Percentiles rank a stretch among this genome's conserved stretches.
Conservation (phyloP, 257 asterid species). For the Linderniella brevidens region DNA sequence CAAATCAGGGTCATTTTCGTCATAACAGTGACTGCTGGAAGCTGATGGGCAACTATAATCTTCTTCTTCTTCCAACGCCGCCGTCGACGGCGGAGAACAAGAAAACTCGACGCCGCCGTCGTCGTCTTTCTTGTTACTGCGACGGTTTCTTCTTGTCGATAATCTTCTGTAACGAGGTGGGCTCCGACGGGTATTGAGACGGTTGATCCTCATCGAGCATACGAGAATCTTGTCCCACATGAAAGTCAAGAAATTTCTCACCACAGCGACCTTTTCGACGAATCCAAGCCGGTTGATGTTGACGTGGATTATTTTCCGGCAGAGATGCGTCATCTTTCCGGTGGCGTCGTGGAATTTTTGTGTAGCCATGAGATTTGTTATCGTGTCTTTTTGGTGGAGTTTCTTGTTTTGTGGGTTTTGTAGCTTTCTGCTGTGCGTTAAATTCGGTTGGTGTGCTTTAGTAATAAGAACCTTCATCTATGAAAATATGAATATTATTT, state of each 20-base stretch:
- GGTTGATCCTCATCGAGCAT: conserved; percentile 42
- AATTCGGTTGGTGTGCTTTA: too few species aligned
- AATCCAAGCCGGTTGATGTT: conserved; percentile 51
- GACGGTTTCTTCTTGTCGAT: conserved; percentile 17
- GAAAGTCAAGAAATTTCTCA: conserved; percentile 33
- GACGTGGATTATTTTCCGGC: conserved; percentile 45
- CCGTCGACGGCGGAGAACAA: conserved; percentile 1
- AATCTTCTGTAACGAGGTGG: conserved; percentile 28
- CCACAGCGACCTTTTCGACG: conserved; percentile 26
- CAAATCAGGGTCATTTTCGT: conserved; percentile 47
- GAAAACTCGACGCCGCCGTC: too few species aligned
- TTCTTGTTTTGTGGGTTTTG: too few species aligned
- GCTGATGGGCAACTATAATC: conserved; percentile 15
- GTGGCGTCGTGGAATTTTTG: conserved; percentile 25
- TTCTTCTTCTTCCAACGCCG: conserved; percentile 5
- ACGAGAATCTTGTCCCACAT: conserved; percentile 44
- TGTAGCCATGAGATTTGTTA: conserved; percentile 16
- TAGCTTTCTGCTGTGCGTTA: not conserved
- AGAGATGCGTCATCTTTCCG: conserved; percentile 43
- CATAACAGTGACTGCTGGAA: conserved; percentile 17
- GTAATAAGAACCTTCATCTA: too few species aligned
- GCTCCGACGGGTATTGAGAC: too few species aligned
- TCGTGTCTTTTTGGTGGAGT: too few species aligned
- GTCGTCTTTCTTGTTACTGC: too few species aligned
- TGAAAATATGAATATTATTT: too few species aligned